phyloP scores from a whole-genome alignment of 2,329 filamentous ascomycete species.

The Penicillium expansum region DNA sequence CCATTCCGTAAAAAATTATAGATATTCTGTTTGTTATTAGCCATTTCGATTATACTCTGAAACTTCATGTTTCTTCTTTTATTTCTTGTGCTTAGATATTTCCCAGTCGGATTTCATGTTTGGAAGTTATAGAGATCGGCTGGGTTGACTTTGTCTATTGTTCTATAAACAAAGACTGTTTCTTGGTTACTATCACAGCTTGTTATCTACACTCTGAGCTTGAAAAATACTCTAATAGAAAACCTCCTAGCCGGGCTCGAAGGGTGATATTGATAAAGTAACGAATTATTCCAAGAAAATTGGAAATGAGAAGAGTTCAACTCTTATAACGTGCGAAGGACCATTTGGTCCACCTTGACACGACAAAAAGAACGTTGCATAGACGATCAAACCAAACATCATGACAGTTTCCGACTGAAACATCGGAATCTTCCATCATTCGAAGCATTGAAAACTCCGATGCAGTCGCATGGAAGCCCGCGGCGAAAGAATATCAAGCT shows the following conservation, averaged over 20 bases:
- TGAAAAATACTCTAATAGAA: neutral
- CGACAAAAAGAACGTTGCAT: too few species aligned
- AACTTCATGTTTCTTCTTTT: neutral
- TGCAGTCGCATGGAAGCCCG: neutral
- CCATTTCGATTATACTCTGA: slow-evolving; percentile 18
- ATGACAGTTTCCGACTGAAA: neutral
- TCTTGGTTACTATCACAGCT: neutral
- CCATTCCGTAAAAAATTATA: slow-evolving; percentile 16
- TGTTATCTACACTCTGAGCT: neutral
- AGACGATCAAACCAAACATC: neutral
- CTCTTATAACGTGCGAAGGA: neutral
- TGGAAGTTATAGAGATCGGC: neutral
- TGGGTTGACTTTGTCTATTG: neutral
- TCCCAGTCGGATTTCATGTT: neutral
- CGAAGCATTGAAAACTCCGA: neutral
- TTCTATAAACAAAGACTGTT: neutral
- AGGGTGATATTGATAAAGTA: neutral
- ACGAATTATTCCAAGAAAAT: neutral
- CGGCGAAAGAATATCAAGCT: neutral
- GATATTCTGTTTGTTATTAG: slow-evolving; percentile 22
- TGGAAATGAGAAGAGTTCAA: neutral
- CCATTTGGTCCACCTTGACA: neutral
- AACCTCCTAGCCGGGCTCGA: too few species aligned
- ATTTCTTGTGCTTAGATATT: slow-evolving; percentile 5
- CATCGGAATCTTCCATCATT: too few species aligned